Evolutionary conservation across 139 green algal genomes (phyloP), one percentile per base, ranked within the genome.

Genomic region (Chlorella ohadii): DNA sequence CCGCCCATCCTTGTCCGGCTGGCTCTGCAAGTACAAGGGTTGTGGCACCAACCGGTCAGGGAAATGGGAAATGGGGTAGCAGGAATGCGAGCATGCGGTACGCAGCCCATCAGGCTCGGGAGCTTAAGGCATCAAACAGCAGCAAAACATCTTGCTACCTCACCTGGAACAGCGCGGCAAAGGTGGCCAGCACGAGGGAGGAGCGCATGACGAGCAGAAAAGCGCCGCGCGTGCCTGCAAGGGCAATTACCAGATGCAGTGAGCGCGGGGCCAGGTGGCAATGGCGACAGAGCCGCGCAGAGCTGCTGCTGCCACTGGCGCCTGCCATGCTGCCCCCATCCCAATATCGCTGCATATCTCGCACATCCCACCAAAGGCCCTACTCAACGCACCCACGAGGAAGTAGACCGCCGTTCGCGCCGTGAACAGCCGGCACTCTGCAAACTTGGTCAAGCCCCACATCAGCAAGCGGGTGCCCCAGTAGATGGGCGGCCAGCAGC

Each of bases 401-500:
- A 82, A 82, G 76, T 73, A 82, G n/a, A 82, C 41, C 36, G 61
- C 59, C 15, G 76, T 82, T 3, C 76, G 76, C 4, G 59, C 76
- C 20, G 76, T 22, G 28, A 82, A 72, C 31, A 82, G 1, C 3
- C 59, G 59, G 27, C 76, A 82, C 76, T 82, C 59, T 39, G 38
- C 57, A 39, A 73, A 41, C 34, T 55, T 56, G 19, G 76, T 82
- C 15, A 82, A 25, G 19, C 38, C 38, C 76, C 76, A 82, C 76
- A 82, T 51, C 27, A 63, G 38, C 59, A 41, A 31, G 23, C 28
- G 38, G 59, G 36, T 63, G 27, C 36, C 76, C 76, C 76, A 82
- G 76, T 82, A 82, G 38, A 73, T 71, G 34, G 36, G 36, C 27
- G 76, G 76, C 76, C 76, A 82, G 76, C 59, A 73, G 36, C 76